Evolutionary conservation across 805 yeast genomes (phyloP), one percentile per base, ranked within the genome.

Genomic region (Yamadazyma olivae): DNA sequence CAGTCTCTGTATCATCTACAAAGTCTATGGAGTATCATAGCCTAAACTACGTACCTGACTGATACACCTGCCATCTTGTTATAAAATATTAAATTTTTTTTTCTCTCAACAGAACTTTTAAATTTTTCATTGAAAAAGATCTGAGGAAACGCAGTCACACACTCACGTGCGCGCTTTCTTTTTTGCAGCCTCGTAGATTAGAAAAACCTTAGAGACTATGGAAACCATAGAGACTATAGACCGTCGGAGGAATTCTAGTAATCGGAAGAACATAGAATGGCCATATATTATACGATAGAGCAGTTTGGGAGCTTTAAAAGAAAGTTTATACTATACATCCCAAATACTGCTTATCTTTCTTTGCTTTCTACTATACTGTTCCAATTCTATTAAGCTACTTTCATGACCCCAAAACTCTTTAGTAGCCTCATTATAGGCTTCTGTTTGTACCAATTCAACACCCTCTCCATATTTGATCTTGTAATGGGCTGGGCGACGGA

Each of bases 41-140:
- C n/a, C n/a, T 20, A 20, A 20, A 7, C 18, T 45, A 84, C 95
- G 67, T 85, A 86, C 95, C 91, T 87, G 73, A 88, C 96, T 78
- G 96, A 82, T 81, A 83, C 90, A 86, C 95, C 95, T 81, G 95
- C 84, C 96, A 88, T 32, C 36, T 28, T 35, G 36, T 32, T 28
- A 32, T 33, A 33, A 38, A 27, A 8, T 27, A 15, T 23, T 35
- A 35, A 37, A 19, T 43, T 44, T 44, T 44, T 38, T 38, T 33
- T 41, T 40, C 36, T 38, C 10, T 26, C n/a, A 16, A 40, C 44
- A 41, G 48, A 44, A 29, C 19, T 30, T 7, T 20, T 7, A 20
- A 20, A 20, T 39, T 16, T 30, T 28, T 26, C 15, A 27, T 25
- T 33, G 22, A 36, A 36, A 36, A 31, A 24, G 17, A 26, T 24